Base-by-base conservation (phyloP, 495 filamentous ascomycete species). In the Penicillium paradoxum region DNA sequence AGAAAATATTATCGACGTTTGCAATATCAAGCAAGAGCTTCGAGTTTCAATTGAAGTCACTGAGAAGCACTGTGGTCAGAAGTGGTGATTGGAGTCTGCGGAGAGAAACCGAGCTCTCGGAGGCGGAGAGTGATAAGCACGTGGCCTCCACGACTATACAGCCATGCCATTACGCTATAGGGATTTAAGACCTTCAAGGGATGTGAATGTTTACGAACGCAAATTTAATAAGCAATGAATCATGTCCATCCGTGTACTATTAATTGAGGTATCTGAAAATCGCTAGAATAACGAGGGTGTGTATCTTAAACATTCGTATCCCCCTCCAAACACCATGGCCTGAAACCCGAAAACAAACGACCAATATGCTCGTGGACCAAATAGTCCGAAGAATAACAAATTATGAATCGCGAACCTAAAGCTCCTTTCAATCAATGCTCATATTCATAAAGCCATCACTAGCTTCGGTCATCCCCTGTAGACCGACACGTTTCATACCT, bases 391-490 rank as follows among this genome's bases (percentile, higher is more conserved):
- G 37, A 40, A 47, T 42, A 18, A 43, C 46, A 55, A 51, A 27
- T 42, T 21, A 52, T 53, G 11, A 54, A 62, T 57, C 54, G 13
- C 19, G 14, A 49, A 45, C 6, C 8, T 51, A 39, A 51, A 49
- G n/a, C 32, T 13, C 17, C 19, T 13, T 17, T 71, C 62, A 79
- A 50, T 96, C 91, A 63, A 96, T 92, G 65, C 89, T 96, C 90
- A 98, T 92, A 62, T 93, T 90, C 88, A 96, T 97, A 57, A 97
- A 76, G 18, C 91, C 89, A 72, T 97, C 93, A 62, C 90, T 88
- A 3, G 95, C 93, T 72, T 97, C 95, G 43, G 77, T 89, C 90
- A 97, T 96, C 0, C 93, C 93, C 67, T 97, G 93, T 47, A 95
- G 79, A 18, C 95, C 95, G 24, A 97, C 76, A 47, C 92, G 77